These are phyloP conservation scores for Ambrosiella xylebori DNA, from an alignment of 2,329 filamentous ascomycete species.

Conservation along the genomic window DNA sequence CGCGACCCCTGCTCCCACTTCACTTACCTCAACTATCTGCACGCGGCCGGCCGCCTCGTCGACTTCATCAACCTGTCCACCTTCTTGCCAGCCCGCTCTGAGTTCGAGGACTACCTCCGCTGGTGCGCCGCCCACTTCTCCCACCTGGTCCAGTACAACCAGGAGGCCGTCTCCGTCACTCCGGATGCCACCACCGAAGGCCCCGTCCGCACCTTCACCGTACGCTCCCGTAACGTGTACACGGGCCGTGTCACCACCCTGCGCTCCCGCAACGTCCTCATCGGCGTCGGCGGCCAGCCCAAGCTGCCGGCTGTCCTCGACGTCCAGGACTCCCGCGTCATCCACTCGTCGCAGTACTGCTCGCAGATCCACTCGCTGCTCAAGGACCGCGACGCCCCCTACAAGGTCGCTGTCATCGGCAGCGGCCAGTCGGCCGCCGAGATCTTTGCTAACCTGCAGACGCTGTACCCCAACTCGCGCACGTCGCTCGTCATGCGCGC, in stretches of 20 bases:
- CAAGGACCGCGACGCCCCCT: conserved; percentile 31
- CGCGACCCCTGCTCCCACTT: conserved; percentile 79
- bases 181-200: conserved; percentile 33
- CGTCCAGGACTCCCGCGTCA: conserved; percentile 50
- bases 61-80: conserved; percentile 84
- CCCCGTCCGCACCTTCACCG: conserved; percentile 44
- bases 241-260: conserved; percentile 37
- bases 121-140: conserved; percentile 81
- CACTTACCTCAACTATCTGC: conserved; percentile 90
- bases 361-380: conserved; percentile 44
- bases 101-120: conserved; percentile 89
- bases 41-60: conserved; percentile 62
- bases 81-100: conserved; percentile 67
- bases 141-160: conserved; percentile 53
- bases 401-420: conserved; percentile 70
- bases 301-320: conserved; percentile 56
- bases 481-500: conserved; percentile 68
- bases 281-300: conserved; percentile 43
- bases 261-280: conserved; percentile 46
- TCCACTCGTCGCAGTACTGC: conserved; percentile 81
- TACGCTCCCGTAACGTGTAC: conserved; percentile 44
- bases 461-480: conserved; percentile 62
- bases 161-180: conserved; percentile 57
- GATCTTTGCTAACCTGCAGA: conserved; percentile 80
- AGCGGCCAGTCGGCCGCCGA: conserved; percentile 87